Conservation (phyloP, 2,329 filamentous ascomycete genomes). For the Ambrosiella cleistominuta region DNA sequence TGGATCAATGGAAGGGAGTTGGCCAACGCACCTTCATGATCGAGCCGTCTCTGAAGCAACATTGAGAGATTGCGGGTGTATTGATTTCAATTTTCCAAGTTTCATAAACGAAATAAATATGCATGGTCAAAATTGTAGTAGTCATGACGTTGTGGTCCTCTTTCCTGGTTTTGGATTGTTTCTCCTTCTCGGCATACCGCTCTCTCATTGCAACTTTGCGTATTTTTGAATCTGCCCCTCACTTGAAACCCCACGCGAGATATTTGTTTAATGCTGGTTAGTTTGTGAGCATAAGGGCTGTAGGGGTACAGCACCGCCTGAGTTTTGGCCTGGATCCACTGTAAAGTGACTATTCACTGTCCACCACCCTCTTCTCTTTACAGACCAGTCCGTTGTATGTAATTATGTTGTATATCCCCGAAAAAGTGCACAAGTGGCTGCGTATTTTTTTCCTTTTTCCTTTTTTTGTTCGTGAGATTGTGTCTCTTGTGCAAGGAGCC, state of each 20-base stretch:
- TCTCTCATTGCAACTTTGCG: neutral
- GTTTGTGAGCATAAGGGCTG: neutral
- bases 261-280: neutral
- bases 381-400: no score
- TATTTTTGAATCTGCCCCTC: neutral
- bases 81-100: no score
- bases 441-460: neutral
- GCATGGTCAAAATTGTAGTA: neutral
- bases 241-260: neutral
- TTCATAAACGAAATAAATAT: no score
- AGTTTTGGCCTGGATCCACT: neutral
- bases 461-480: neutral
- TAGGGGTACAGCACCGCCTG: neutral
- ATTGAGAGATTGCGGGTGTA: neutral
- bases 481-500: neutral
- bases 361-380: neutral
- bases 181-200: neutral
- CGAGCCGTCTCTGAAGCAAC: neutral
- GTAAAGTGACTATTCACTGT: neutral
- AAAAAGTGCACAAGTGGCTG: neutral
- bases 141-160: neutral
- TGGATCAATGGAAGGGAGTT: neutral
- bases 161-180: neutral
- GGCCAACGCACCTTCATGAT: neutral
- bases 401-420: neutral